These are phyloP conservation scores for Nephelium lappaceum DNA, from an alignment of 345 rosid genomes.

Conservation along the genomic window DNA sequence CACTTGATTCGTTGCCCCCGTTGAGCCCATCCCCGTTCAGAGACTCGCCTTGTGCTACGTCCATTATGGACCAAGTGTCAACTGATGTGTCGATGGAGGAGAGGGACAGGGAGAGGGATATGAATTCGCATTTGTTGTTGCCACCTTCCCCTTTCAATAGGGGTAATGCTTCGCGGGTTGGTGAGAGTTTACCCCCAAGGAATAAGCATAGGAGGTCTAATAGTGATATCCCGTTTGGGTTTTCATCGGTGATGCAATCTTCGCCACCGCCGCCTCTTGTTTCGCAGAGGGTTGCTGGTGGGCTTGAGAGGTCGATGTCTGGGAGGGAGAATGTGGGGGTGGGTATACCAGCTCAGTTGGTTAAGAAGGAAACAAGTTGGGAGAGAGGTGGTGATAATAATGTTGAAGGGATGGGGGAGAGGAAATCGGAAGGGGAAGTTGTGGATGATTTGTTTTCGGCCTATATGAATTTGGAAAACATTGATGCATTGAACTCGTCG, in stretches of 20 bases:
- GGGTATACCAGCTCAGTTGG: conserved; percentile 47
- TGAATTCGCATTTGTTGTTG: conserved; percentile 50
- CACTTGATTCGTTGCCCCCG: conserved; percentile 80
- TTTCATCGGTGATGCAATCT: conserved; percentile 54
- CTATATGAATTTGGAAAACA: conserved; percentile 90
- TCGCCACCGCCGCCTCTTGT: conserved; percentile 56
- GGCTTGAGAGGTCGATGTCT: conserved; percentile 48
- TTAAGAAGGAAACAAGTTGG: conserved; percentile 56
- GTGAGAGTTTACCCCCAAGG: conserved; percentile 76
- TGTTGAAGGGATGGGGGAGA: conserved; percentile 71
- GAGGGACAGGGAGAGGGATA: conserved; percentile 37
- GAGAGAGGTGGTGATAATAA: conserved; percentile 49
- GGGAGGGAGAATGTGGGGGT: conserved; percentile 46
- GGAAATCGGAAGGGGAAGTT: conserved; percentile 74
- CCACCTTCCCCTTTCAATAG: conserved; percentile 72
- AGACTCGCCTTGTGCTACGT: conserved; percentile 38
- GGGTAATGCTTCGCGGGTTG: conserved; percentile 44
- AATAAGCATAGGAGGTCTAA: conserved; percentile 86
- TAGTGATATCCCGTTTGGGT: conserved; percentile 85
- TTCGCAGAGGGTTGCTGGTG: conserved; percentile 50
- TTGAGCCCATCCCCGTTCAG: conserved; percentile 73
- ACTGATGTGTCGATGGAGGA: conserved; percentile 67
- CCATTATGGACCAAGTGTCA: conserved; percentile 48
- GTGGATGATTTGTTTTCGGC: conserved; percentile 94
- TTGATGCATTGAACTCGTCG: conserved; percentile 77